Conservation (phyloP, 2,329 filamentous ascomycete species). For the Penicillium crustosum region DNA sequence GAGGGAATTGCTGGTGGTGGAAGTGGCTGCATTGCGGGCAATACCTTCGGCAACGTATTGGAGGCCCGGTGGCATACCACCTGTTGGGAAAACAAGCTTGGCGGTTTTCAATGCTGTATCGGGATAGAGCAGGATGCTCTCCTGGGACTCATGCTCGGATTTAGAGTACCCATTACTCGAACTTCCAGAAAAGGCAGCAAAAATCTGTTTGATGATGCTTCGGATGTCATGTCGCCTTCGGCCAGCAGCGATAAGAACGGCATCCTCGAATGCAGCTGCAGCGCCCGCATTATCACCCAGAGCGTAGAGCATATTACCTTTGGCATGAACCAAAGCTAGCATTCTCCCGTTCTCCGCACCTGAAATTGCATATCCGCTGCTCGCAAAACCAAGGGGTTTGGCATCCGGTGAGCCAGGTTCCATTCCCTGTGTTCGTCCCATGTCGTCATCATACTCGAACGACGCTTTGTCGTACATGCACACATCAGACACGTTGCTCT, state of each 20-base stretch:
- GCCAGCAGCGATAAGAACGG: conserved; percentile 83
- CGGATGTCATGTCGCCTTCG: conserved; percentile 68
- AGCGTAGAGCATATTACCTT: conserved; percentile 97
- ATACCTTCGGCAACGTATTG: conserved; percentile 68
- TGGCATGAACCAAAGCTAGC: conserved; percentile 90
- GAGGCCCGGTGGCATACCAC: conserved; percentile 77
- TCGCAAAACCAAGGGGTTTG: conserved; percentile 60
- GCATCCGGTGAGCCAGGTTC: conserved; percentile 30
- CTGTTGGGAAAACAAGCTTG: conserved; percentile 73
- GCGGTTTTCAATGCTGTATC: conserved; percentile 81
- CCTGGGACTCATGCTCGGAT: conserved; percentile 39
- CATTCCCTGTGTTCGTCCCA: conserved; percentile 29
- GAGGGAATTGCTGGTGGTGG: conserved; percentile 92
- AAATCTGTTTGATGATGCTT: conserved; percentile 75
- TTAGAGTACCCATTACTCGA: conserved; percentile 41
- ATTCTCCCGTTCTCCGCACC: conserved; percentile 89
- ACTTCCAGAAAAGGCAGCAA: conserved; percentile 63
- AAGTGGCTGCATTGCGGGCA: conserved; percentile 75
- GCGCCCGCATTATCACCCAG: conserved; percentile 78
- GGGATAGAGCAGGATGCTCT: conserved; percentile 77
- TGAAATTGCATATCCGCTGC: conserved; percentile 80
- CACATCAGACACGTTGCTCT: conserved; percentile 52
- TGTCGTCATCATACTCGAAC: conserved; percentile 57
- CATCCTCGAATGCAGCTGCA: conserved; percentile 89
- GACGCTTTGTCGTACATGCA: conserved; percentile 57